phyloP scores from a whole-genome alignment of 2,329 filamentous ascomycete species.

The Hypoxylon sp. region DNA sequence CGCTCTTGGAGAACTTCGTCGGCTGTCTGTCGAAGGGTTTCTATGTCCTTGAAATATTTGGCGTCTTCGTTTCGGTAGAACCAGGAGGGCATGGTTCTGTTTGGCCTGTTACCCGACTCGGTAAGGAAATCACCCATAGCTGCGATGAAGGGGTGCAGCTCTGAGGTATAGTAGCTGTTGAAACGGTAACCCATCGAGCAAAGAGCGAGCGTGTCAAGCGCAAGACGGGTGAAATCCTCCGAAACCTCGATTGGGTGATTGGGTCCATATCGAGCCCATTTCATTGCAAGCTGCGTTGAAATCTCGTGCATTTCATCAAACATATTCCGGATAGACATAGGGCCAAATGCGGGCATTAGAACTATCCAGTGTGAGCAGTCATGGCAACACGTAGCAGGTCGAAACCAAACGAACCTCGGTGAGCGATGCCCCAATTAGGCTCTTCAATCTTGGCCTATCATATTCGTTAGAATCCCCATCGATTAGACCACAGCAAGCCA shows the following conservation, averaged over 20 bases:
- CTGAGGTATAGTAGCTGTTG: constrained; percentile 80
- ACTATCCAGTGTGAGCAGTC: constrained; percentile 74
- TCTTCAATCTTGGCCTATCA: constrained; percentile 62
- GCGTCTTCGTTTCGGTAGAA: constrained; percentile 65
- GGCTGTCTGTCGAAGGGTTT: constrained; percentile 68
- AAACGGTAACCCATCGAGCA: constrained; percentile 81
- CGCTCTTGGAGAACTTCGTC: constrained; percentile 73
- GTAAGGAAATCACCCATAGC: constrained; percentile 76
- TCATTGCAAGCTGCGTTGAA: constrained; percentile 74
- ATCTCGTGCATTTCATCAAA: constrained; percentile 80
- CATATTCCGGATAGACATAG: constrained; percentile 77
- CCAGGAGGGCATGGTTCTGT: constrained; percentile 64
- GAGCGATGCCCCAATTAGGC: constrained; percentile 71
- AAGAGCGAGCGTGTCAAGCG: constrained; percentile 79
- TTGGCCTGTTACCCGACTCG: constrained; percentile 67
- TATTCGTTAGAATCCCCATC: constrained; percentile 14
- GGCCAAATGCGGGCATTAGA: constrained; percentile 76
- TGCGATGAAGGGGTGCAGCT: constrained; percentile 78
- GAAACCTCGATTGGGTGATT: constrained; percentile 68
- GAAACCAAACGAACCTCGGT: constrained; percentile 43
- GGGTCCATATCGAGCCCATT: constrained; percentile 76
- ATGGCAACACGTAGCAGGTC: neutral
- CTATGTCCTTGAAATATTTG: constrained; percentile 69
- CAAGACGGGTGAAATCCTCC: constrained; percentile 64
- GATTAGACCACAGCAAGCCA: constrained; percentile 46